These are phyloP conservation scores for Annulohypoxylon maeteangense DNA, from an alignment of 495 filamentous ascomycete species.

Conservation along the genomic window DNA sequence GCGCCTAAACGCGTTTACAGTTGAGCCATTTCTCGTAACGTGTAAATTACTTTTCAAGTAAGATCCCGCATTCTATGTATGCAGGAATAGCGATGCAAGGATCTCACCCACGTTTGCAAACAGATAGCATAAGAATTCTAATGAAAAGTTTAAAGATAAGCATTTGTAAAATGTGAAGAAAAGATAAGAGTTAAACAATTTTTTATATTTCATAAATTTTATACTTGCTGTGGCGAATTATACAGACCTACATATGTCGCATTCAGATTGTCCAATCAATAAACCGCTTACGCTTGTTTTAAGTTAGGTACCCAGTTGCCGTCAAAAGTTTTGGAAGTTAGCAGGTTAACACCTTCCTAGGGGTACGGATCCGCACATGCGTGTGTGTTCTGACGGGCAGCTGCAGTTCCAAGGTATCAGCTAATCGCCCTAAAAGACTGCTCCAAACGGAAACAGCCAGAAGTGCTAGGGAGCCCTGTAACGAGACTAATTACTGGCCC, in stretches of 20 bases:
- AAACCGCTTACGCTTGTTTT: not conserved
- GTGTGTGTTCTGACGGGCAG: constrained; percentile 4
- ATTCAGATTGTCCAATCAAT: constrained; percentile 6
- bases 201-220: not conserved
- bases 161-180: not conserved
- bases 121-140: not conserved
- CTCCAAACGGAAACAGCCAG: constrained; percentile 31
- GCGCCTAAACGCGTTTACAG: constrained; percentile 39
- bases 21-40: constrained; percentile 6
- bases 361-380: not conserved
- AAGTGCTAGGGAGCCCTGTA: constrained; percentile 22
- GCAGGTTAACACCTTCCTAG: not conserved
- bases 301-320: not conserved
- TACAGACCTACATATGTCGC: not conserved
- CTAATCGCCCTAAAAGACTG: constrained; percentile 21
- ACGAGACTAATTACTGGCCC: constrained; percentile 2
- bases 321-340: not conserved
- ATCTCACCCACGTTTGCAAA: constrained; percentile 11
- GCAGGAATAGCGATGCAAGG: constrained; percentile 13
- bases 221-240: not conserved
- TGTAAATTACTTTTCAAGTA: constrained; percentile 25
- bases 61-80: not conserved
- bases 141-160: not conserved
- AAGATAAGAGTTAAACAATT: not conserved
- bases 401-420: constrained; percentile 13